Percentiles rank a stretch among this genome's conserved stretches.
These are phyloP conservation scores for Poa pratensis DNA, from an alignment of 176 grass and related monocot species.

Conservation along the genomic window DNA sequence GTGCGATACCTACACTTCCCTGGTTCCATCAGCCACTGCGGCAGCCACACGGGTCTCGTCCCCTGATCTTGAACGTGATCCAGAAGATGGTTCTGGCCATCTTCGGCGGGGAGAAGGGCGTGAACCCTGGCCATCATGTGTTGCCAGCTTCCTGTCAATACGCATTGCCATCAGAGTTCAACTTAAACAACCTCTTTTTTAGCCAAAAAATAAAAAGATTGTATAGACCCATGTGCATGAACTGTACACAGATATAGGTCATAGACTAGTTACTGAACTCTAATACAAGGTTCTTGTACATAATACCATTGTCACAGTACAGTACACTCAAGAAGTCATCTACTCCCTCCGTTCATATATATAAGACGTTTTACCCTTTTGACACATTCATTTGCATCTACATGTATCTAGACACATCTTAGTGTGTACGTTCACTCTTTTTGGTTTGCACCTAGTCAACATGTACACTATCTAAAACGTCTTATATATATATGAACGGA, in stretches of 20 bases:
- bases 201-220: background rate
- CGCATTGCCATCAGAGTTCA: background rate
- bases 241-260: background rate
- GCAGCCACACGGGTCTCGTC: background rate
- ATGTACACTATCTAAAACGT: no score
- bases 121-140: background rate
- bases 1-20: background rate
- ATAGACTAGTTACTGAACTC: background rate
- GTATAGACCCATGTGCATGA: background rate
- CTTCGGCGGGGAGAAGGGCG: background rate
- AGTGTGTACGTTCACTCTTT: no score
- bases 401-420: no score
- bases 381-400: no score
- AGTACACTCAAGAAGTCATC: background rate
- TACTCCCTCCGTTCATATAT: no score
- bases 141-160: slow-evolving; percentile 11
- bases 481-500: no score
- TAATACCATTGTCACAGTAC: background rate
- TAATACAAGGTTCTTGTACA: background rate
- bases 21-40: background rate
- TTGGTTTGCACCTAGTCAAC: no score
- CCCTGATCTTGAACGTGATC: background rate
- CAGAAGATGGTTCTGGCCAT: background rate
- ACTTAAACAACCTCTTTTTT: background rate
- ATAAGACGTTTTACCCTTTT: no score